These are phyloP conservation scores for Phytophthora colocasiae DNA, from an alignment of 352 stramenopile species.

Conservation along the genomic window DNA sequence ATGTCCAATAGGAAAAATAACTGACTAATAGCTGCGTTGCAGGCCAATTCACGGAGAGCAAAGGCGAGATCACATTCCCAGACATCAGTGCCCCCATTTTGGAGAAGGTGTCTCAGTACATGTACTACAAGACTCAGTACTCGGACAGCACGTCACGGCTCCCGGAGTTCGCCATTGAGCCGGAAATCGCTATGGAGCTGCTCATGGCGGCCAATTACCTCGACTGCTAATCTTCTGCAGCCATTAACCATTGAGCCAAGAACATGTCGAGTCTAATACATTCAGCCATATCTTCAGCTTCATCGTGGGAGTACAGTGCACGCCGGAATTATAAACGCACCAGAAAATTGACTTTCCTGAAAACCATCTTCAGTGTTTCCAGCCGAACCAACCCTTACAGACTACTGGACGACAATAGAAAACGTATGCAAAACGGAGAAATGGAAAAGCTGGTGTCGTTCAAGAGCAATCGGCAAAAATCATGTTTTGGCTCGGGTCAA, in stretches of 20 bases:
- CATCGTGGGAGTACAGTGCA: neutral
- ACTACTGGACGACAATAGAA: too few species aligned
- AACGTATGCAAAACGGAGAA: too few species aligned
- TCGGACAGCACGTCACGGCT: slow-evolving; percentile 94
- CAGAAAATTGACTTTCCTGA: too few species aligned
- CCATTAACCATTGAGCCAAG: too few species aligned
- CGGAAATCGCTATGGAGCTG: slow-evolving; percentile 97
- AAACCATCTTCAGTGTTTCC: too few species aligned
- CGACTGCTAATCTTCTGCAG: slow-evolving; percentile 55
- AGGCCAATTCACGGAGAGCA: slow-evolving; percentile 93
- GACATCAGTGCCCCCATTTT: slow-evolving; percentile 97
- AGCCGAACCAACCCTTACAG: too few species aligned
- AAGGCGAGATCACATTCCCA: slow-evolving; percentile 97
- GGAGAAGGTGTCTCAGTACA: slow-evolving; percentile 98
- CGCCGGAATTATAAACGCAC: too few species aligned
- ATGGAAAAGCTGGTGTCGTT: too few species aligned
- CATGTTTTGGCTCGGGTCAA: too few species aligned
- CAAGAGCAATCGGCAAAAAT: too few species aligned
- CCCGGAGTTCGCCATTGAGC: slow-evolving; percentile 98
- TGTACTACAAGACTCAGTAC: slow-evolving; percentile 99
- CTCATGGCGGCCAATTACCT: slow-evolving; percentile 99
- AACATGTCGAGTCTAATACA: slow-evolving; percentile 34
- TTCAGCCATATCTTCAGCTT: slow-evolving; percentile 18
- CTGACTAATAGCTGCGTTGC: slow-evolving; percentile 3
- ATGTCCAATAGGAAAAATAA: slow-evolving; percentile 3